These are phyloP conservation scores for Rhynchosporium secalis DNA, from an alignment of 2,329 filamentous ascomycete species.

Conservation along the genomic window DNA sequence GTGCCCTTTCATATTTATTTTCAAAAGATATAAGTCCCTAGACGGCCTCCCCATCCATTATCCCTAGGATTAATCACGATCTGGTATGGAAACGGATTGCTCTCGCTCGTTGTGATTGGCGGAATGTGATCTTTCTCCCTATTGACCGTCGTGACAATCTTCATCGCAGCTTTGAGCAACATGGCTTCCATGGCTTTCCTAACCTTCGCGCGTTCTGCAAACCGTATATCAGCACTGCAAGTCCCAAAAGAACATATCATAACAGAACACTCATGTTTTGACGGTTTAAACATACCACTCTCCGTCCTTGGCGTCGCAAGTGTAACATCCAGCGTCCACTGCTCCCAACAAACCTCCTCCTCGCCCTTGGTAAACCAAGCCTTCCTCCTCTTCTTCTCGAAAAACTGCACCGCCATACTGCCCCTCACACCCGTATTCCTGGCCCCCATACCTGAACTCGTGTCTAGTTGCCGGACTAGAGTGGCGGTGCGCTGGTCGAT, in stretches of 20 bases:
- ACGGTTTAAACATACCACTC: slow-evolving; percentile 61
- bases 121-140: slow-evolving; percentile 93
- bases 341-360: slow-evolving; percentile 96
- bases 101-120: slow-evolving; percentile 86
- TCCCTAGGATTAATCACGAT: slow-evolving; percentile 85
- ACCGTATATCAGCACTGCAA: slow-evolving; percentile 13
- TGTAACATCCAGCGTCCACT: slow-evolving; percentile 92
- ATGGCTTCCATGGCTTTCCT: slow-evolving; percentile 89
- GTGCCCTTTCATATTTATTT: slow-evolving; percentile 8
- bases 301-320: slow-evolving; percentile 87
- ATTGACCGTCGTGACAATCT: slow-evolving; percentile 86
- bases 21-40: slow-evolving; percentile 56
- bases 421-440: slow-evolving; percentile 63
- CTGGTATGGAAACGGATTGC: slow-evolving; percentile 93
- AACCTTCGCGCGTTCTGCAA: slow-evolving; percentile 80
- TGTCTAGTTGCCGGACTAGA: slow-evolving; percentile 74
- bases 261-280: no score
- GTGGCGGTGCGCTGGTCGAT: slow-evolving; percentile 84
- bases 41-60: slow-evolving; percentile 75
- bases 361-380: slow-evolving; percentile 78
- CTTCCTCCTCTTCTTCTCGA: slow-evolving; percentile 86
- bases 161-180: slow-evolving; percentile 81
- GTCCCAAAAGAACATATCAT: neutral
- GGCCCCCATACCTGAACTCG: slow-evolving; percentile 49
- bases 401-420: slow-evolving; percentile 86